These are phyloP conservation scores for Ustanciosporium gigantosporum DNA, from an alignment of 1,284 basidiomycete genomes.

Conservation along the genomic window DNA sequence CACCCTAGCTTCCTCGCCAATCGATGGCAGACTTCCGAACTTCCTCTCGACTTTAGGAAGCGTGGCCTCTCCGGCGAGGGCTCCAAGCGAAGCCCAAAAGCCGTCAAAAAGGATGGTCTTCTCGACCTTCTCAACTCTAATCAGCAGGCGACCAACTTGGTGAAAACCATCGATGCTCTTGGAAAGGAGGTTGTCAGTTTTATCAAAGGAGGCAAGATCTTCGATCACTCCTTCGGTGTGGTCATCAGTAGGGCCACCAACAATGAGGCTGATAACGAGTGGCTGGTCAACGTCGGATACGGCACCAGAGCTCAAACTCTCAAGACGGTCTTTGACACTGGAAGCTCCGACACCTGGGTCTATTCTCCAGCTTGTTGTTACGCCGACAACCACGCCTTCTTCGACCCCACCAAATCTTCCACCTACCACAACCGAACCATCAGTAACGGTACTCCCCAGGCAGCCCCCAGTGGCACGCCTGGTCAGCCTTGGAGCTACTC, in stretches of 20 bases:
- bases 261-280: constrained; percentile 46
- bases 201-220: constrained; percentile 21
- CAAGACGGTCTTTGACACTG: constrained; percentile 46
- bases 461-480: constrained; percentile 16
- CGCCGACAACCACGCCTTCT: constrained; percentile 38
- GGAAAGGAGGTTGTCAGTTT: constrained; percentile 21
- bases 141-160: too few species aligned
- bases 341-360: constrained; percentile 43
- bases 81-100: constrained; percentile 12
- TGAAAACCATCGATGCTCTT: too few species aligned
- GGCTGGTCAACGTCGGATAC: constrained; percentile 45
- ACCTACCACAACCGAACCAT: constrained; percentile 45
- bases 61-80: constrained; percentile 14
- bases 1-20: constrained; percentile 25
- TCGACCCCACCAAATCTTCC: constrained; percentile 27
- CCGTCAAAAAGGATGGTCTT: background rate
- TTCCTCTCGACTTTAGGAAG: constrained; percentile 32
- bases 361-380: constrained; percentile 51
- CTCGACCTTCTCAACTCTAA: constrained; percentile 10
- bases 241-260: constrained; percentile 44
- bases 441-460: constrained; percentile 7
- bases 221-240: constrained; percentile 34
- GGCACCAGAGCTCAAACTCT: constrained; percentile 32
- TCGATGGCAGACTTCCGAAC: constrained; percentile 29
- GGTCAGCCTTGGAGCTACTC: constrained; percentile 32